Base-by-base conservation (phyloP, 352 stramenopile genomes). In the Globisporangium apiculatum region DNA sequence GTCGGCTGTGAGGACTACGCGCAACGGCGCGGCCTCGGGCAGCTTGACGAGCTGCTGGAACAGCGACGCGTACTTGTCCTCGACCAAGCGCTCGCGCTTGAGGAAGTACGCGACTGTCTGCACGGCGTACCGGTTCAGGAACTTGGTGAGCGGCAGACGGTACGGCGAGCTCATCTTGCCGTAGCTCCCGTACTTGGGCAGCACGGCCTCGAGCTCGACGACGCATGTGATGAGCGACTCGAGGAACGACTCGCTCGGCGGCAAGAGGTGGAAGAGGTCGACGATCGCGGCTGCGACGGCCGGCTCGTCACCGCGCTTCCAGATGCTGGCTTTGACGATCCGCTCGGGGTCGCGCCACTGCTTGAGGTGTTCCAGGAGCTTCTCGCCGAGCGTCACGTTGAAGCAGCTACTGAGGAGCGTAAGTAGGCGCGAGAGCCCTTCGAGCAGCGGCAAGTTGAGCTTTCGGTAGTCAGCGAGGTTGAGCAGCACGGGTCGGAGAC, bases 361-460 rank as follows among this genome's bases (percentile, higher is more conserved):
- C 65, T 97, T 94, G 12, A 98, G 66, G 64, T 98, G 96, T 59
- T 99, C 96, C 1, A 99, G 67, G 37, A 99, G 66, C 66, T 99
- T 99, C 62, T 99, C 96, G 6, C 95, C 97, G 0, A 99, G 73
- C 11, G 94, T 98, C 41, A 98, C 95, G 56, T 99, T 99, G 62
- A 99, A 99, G 76, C 95, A 99, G 47, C 85, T 97, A 57, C 90
- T 97, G 1, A 99, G 72, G 0, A 99, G 72, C 5, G 86, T 94
- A 6, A 99, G 69, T 40, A 99, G 71, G 36, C 92, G 79, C 14
- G 88, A 90, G 7, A 99, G 73, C 2, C 94, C 97, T 68, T 97
- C 86, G 5, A 99, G 68, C 8, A 99, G 65, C n/a, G 89, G 87
- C 17, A 98, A 65, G 45, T 97, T 98, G n/a, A 99, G 81, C 59